Evolutionary conservation across 106 monocot species (phyloP).

Genomic region (Triglochin maritima): DNA sequence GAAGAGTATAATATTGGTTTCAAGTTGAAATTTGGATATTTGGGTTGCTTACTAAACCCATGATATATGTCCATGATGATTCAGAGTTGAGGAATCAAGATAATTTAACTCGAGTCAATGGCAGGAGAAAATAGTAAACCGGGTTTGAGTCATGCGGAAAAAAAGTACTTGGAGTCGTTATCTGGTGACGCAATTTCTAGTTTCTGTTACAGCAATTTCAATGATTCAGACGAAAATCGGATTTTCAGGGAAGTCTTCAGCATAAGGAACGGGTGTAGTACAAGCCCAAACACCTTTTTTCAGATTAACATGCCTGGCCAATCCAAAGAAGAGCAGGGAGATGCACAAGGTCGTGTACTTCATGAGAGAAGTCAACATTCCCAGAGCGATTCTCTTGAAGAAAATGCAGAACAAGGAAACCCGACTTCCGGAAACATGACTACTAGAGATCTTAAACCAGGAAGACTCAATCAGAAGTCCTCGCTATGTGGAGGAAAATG

Average conservation of each 20-base stretch:
- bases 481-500: background rate
- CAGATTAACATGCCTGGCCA: constrained; percentile 5
- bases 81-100: background rate
- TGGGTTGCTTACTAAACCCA: too few species aligned
- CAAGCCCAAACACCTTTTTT: background rate
- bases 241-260: constrained; percentile 50
- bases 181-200: constrained; percentile 33
- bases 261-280: constrained; percentile 1
- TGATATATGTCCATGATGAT: background rate
- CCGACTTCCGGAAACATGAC: background rate
- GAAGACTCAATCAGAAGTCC: background rate
- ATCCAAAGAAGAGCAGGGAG: background rate
- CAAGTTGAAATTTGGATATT: too few species aligned
- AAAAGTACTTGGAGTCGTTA: background rate
- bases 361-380: background rate
- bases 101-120: too few species aligned
- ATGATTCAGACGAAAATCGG: constrained; percentile 34
- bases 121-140: background rate
- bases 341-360: background rate
- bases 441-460: too few species aligned
- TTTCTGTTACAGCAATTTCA: constrained; percentile 15
- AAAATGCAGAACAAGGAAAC: background rate
- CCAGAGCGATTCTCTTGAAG: background rate
- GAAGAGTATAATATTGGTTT: too few species aligned
- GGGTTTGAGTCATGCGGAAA: too few species aligned